Evolutionary conservation across 2,329 filamentous ascomycete species (phyloP).

Genomic region (Stagonosporopsis tanaceti): DNA sequence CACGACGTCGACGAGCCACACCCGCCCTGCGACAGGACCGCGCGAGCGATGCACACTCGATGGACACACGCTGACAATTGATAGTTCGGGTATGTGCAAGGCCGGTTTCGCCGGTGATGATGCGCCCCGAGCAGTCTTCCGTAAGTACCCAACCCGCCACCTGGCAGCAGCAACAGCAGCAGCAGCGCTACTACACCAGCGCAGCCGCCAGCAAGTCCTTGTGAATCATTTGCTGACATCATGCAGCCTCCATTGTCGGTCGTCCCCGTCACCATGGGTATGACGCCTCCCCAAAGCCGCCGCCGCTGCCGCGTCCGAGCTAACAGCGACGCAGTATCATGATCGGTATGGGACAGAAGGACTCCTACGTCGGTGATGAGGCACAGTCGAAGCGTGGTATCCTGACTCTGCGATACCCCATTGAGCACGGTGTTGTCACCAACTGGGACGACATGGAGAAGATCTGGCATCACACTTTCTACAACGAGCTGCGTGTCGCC

Average conservation of each 20-base stretch:
- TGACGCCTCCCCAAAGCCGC: slow-evolving; percentile 53
- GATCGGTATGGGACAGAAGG: slow-evolving; percentile 99
- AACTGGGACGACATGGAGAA: slow-evolving; percentile 99
- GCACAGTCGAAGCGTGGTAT: slow-evolving; percentile 99
- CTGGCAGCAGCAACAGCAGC: slow-evolving; percentile 24
- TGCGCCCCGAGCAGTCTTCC: slow-evolving; percentile 99
- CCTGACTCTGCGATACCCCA: slow-evolving; percentile 98
- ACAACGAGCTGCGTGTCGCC: slow-evolving; percentile 99
- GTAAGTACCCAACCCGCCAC: slow-evolving; percentile 70
- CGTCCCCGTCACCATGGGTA: slow-evolving; percentile 99
- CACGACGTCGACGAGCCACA: slow-evolving; percentile 32
- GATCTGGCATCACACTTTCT: slow-evolving; percentile 99
- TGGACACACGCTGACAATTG: slow-evolving; percentile 49
- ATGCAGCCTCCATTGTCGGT: slow-evolving; percentile 95
- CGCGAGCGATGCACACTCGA: slow-evolving; percentile 28
- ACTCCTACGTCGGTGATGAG: slow-evolving; percentile 99
- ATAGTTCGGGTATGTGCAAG: slow-evolving; percentile 99
- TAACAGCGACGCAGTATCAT: slow-evolving; percentile 80
- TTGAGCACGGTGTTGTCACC: slow-evolving; percentile 99
- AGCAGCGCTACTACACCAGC: slow-evolving; percentile 19
- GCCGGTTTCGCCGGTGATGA: slow-evolving; percentile 99
- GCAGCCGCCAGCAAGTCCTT: slow-evolving; percentile 20
- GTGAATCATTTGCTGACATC: slow-evolving; percentile 33
- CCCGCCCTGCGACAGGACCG: slow-evolving; percentile 35
- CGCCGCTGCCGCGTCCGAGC: slow-evolving; percentile 39